Evolutionary conservation across 352 stramenopile genomes (phyloP).

Genomic region (Pythium coloratum): DNA sequence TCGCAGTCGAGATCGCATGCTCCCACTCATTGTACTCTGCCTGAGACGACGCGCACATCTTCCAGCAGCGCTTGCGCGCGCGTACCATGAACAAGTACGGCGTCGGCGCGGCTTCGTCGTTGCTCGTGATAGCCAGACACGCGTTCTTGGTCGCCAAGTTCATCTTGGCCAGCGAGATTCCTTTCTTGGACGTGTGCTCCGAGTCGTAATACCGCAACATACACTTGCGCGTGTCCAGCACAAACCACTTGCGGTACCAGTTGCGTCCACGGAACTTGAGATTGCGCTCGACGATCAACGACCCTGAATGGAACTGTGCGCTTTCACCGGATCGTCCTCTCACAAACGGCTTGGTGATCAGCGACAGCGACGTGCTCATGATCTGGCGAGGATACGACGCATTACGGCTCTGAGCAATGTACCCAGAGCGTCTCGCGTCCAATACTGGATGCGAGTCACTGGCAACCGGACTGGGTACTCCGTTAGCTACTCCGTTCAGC

Average conservation of each 20-base stretch:
- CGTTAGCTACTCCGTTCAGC: background rate
- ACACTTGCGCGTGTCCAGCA: conserved; percentile 61
- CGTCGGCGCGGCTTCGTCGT: conserved; percentile 58
- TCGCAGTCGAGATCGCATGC: conserved; percentile 71
- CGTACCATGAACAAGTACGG: conserved; percentile 72
- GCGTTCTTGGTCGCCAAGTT: conserved; percentile 66
- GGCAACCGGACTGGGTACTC: background rate
- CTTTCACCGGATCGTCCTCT: conserved; percentile 28
- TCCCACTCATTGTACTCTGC: conserved; percentile 70
- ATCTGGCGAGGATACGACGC: conserved; percentile 58
- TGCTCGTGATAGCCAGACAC: conserved; percentile 63
- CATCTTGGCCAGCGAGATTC: conserved; percentile 61
- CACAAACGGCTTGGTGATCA: conserved; percentile 68
- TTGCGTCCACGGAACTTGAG: conserved; percentile 69
- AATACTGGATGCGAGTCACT: conserved; percentile 6
- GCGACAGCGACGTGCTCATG: conserved; percentile 73
- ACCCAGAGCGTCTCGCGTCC: conserved; percentile 54
- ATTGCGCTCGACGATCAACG: conserved; percentile 69
- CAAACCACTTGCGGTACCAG: conserved; percentile 86
- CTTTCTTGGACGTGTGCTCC: conserved; percentile 50
- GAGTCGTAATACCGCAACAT: conserved; percentile 76
- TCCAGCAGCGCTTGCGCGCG: conserved; percentile 65
- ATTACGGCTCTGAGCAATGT: conserved; percentile 66
- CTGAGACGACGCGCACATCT: conserved; percentile 58
- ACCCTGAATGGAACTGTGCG: conserved; percentile 42